Evolutionary conservation across 2,329 filamentous ascomycete species (phyloP).

Genomic region (Neofusicoccum sp.): DNA sequence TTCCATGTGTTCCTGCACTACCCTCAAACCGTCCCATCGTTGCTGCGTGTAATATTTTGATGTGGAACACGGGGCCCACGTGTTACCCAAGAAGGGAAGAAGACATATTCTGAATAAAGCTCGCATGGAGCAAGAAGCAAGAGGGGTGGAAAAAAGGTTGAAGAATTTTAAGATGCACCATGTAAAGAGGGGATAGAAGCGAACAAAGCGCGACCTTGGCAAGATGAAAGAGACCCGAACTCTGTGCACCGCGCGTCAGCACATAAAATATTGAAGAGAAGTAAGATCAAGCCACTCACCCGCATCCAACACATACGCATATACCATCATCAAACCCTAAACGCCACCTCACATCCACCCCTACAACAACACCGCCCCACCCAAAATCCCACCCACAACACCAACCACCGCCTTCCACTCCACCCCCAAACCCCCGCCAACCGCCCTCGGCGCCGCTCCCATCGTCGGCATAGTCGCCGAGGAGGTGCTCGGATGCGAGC

Average conservation of each 20-base stretch:
- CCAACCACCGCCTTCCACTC: background rate
- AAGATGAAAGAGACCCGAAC: no score
- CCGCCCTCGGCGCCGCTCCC: background rate
- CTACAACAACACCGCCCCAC: background rate
- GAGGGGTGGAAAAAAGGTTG: no score
- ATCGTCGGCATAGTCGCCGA: background rate
- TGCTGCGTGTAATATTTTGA: background rate
- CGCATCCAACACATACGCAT: background rate
- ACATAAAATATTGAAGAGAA: background rate
- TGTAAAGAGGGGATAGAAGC: no score
- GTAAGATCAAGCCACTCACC: background rate
- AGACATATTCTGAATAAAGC: background rate
- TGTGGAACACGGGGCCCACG: background rate
- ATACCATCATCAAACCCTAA: background rate
- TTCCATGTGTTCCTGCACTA: background rate
- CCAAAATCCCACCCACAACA: background rate
- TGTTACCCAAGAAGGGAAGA: background rate
- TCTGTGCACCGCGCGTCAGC: no score
- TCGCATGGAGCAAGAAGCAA: no score
- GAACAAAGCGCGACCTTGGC: no score
- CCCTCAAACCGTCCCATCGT: background rate
- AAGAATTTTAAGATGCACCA: no score
- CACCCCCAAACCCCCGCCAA: background rate
- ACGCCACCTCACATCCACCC: background rate
- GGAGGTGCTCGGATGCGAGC: background rate